phyloP scores from a whole-genome alignment of 2,329 filamentous ascomycete genomes.

The Fusarium caatingaense region DNA sequence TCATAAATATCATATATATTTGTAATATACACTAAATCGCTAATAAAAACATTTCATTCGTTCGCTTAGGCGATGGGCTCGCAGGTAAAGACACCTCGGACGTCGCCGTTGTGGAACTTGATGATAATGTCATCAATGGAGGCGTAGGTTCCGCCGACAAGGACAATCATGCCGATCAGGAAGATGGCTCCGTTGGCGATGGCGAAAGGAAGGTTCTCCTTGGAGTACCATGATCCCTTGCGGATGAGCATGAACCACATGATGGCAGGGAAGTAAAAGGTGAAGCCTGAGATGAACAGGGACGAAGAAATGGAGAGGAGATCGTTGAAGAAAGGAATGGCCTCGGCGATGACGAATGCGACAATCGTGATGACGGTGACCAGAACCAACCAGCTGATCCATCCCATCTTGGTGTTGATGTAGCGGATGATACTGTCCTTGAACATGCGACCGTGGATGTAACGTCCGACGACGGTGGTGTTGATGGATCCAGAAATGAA shows the following conservation, averaged over 20 bases:
- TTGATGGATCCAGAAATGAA: constrained; percentile 80
- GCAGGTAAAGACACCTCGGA: constrained; percentile 48
- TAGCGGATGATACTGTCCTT: constrained; percentile 57
- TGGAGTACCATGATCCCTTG: constrained; percentile 48
- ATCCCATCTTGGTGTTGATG: constrained; percentile 62
- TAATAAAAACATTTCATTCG: constrained; percentile 11
- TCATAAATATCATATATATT: constrained; percentile 31
- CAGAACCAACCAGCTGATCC: constrained; percentile 69
- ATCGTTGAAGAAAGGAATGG: constrained; percentile 78
- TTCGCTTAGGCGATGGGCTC: constrained; percentile 43
- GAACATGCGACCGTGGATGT: constrained; percentile 60
- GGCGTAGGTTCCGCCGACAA: constrained; percentile 51
- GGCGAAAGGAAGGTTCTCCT: constrained; percentile 46
- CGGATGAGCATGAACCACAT: constrained; percentile 57
- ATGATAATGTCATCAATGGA: constrained; percentile 47
- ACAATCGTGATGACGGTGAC: constrained; percentile 68
- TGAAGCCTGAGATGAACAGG: constrained; percentile 61
- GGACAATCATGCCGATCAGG: constrained; percentile 49
- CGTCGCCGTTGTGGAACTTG: constrained; percentile 44
- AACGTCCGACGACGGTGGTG: constrained; percentile 59
- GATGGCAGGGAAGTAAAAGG: constrained; percentile 57
- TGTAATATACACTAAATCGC: constrained; percentile 27
- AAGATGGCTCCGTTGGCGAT: constrained; percentile 46
- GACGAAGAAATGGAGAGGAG: constrained; percentile 67
- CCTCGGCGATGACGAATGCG: constrained; percentile 77